Base-by-base conservation (phyloP, 2,329 filamentous ascomycete species). In the Pseudomassariella vexata region DNA sequence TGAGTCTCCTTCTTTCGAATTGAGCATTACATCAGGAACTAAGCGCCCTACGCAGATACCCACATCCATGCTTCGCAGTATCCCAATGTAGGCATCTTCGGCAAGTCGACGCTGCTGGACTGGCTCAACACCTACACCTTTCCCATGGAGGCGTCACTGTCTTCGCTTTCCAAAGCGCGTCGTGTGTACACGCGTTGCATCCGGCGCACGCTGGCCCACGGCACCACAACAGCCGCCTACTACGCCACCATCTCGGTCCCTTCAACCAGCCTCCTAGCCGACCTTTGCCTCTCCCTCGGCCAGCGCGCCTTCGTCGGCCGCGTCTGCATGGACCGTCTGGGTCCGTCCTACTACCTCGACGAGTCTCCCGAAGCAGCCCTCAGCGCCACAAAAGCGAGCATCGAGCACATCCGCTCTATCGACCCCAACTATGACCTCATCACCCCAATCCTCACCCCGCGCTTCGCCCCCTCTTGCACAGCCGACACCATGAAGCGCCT, bases 81-180 rank as follows among this genome's bases (percentile, higher is more conserved):
- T 50, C 88, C 90, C 36, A 98, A 98, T 52, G 77, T 79, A 2
- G 92, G 92, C 37, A 82, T 98, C 42, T 96, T 96, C 54, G 92
- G 92, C 50, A 92, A 89, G 44, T 82, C 85, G 0, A 95, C 90
- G 0, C 79, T 98, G 19, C 74, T 98, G 10, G 83, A 92, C 60
- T 98, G 92, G 92, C 70, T 98, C 5, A 76, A 89, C 48, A 92
- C 71, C 11, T 96, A 98, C 65, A 98, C 92, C 0, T 98, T 96
- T 53, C 92, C 92, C 0, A 74, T 95, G 41, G 92, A 98, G 60
- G 69, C 81, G 1, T 88, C 83, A 8, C 77, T 95, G 38, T 62
- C 69, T 6, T 68, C 77, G 41, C 62, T 78, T 5, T 42, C 61
- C 34, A 78, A 75, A 49, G 87, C 88, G 1, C 67, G 66, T 10